These are phyloP conservation scores for Tolypocladium ophioglossoides DNA, from an alignment of 2,329 filamentous ascomycete species.

Conservation along the genomic window DNA sequence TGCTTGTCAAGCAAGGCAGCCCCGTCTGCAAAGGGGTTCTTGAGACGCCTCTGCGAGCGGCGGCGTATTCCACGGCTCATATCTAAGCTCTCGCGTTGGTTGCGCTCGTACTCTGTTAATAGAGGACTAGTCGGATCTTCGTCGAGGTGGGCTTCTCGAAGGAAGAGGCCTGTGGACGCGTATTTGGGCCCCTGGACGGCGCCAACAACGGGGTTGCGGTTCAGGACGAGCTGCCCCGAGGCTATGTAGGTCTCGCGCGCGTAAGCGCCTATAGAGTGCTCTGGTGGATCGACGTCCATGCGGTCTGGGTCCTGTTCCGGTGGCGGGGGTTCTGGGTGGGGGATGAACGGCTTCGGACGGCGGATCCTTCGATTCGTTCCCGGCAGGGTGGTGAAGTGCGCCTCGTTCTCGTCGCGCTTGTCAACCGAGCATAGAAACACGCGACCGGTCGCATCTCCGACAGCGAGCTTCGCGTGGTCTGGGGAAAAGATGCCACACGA, in stretches of 20 bases:
- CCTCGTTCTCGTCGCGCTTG: constrained; percentile 26
- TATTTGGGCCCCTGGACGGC: constrained; percentile 47
- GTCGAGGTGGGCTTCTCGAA: constrained; percentile 36
- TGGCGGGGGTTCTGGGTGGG: constrained; percentile 37
- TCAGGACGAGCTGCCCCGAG: constrained; percentile 27
- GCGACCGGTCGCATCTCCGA: constrained; percentile 52
- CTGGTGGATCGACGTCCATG: constrained; percentile 3
- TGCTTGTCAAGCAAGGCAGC: background rate
- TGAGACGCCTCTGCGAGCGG: constrained; percentile 16
- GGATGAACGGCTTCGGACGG: constrained; percentile 36
- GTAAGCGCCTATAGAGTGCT: constrained; percentile 10
- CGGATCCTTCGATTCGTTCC: constrained; percentile 25
- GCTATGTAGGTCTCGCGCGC: constrained; percentile 22
- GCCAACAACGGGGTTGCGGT: constrained; percentile 37
- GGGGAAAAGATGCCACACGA: constrained; percentile 48
- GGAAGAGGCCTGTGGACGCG: constrained; percentile 31
- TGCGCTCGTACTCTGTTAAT: constrained; percentile 28
- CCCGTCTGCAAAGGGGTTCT: constrained; percentile 5
- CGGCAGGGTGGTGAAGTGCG: constrained; percentile 25
- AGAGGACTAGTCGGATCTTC: constrained; percentile 32
- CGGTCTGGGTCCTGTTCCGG: constrained; percentile 17
- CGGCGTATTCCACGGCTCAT: constrained; percentile 13
- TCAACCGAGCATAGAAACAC: constrained; percentile 44
- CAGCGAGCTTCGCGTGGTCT: constrained; percentile 40
- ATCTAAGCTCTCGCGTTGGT: constrained; percentile 31